Base-by-base conservation (phyloP, 1,139 yeast genomes). In the Wickerhamomyces sp. region DNA sequence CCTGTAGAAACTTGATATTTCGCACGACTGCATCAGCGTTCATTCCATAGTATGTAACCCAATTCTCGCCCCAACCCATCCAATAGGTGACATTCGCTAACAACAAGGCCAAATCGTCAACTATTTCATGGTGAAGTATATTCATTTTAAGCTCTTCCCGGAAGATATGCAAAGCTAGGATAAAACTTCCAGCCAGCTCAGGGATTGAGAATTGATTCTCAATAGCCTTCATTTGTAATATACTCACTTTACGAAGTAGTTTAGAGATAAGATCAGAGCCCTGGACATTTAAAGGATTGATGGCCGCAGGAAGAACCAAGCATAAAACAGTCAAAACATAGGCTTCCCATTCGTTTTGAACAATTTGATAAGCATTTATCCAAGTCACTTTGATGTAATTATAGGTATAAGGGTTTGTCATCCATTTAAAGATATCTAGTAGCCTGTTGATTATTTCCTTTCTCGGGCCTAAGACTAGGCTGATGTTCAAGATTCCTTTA, bases 101-200 rank as follows among this genome's bases (percentile, higher is more conserved):
- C 10, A 89, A 55, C 1, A 63, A 33, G 0, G 82, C 79, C 14
- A 89, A 52, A 29, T 61, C 59, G 5, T 61, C 50, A 15, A 72
- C 63, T 17, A 66, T 62, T 0, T 51, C 45, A 3, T 56, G 46
- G 10, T 71, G 67, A 28, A 80, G 63, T 2, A 77, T 61, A 50
- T 84, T 79, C 28, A 92, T 64, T 41, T 74, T 70, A 33, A 72
- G 61, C 46, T 90, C 97, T 58, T 92, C 97, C 43, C 90, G 65
- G 3, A 88, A 63, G 27, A 88, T 56, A 63, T 90, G 97, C 31
- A 90, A 60, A 0, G 89, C 76, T 26, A 85, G 61, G 0, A 81
- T 68, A n/a, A 87, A 69, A 45, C 75, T 78, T 1, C 88, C 86
- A 3, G 80, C 60, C 52, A 76, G 60, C 32, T 76, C 76, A 10